Evolutionary conservation across 1,139 yeast genomes (phyloP).

Genomic region (Yamadazyma atlantica): DNA sequence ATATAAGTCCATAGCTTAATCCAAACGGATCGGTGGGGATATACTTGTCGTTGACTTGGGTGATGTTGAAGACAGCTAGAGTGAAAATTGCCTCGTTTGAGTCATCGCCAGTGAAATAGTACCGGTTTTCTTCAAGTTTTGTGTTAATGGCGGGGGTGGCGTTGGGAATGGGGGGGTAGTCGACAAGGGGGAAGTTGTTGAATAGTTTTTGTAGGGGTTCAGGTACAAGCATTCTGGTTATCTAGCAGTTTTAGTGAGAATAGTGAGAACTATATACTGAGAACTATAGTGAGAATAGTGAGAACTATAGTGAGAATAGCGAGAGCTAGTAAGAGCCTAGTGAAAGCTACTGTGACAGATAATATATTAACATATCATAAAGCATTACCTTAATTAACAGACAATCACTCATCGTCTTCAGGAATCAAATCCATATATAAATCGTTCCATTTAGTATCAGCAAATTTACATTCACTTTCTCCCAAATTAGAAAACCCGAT

Average conservation of each 20-base stretch:
- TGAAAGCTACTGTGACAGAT: too few relatives aligned
- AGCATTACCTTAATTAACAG: too few relatives aligned
- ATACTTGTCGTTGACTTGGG: conserved; percentile 16
- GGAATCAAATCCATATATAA: conserved; percentile 62
- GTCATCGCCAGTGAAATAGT: conserved; percentile 13
- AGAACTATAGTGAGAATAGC: too few relatives aligned
- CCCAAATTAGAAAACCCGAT: conserved; percentile 76
- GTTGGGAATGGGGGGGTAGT: conserved; percentile 30
- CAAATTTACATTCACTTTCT: conserved; percentile 56
- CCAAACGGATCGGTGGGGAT: conserved; percentile 50
- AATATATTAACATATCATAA: neutral
- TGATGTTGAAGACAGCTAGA: conserved; percentile 43
- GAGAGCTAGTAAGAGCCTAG: too few relatives aligned
- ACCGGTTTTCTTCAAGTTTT: conserved; percentile 14
- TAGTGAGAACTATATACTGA: too few relatives aligned
- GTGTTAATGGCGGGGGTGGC: conserved; percentile 18
- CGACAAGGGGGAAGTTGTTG: conserved; percentile 48
- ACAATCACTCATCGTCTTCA: conserved; percentile 52
- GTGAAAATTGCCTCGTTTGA: conserved; percentile 21
- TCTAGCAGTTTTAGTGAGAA: too few relatives aligned
- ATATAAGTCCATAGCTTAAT: conserved; percentile 30
- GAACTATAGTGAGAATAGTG: too few relatives aligned
- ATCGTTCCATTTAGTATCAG: conserved; percentile 66
- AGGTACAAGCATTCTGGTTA: conserved; percentile 35
- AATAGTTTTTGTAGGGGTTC: conserved; percentile 40